Conservation (phyloP, 805 yeast species). For the Lipomyces sp. region DNA sequence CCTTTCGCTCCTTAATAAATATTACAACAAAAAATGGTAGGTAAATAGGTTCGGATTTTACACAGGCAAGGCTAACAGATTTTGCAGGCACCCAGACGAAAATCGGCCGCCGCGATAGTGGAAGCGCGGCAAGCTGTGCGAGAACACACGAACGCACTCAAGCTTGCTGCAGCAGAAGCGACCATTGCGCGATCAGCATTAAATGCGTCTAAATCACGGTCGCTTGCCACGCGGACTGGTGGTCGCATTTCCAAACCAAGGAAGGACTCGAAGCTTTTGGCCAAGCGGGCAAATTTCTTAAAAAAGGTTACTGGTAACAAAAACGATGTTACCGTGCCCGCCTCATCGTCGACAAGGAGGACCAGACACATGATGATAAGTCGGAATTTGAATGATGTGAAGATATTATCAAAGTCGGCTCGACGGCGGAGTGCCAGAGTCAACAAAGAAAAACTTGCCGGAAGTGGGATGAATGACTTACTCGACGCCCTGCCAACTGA, state of each 20-base stretch:
- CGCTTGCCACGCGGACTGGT: slow-evolving; percentile 12
- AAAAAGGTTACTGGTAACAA: slow-evolving; percentile 3
- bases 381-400: not conserved
- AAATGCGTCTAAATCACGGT: slow-evolving; percentile 10
- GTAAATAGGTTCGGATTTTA: too few relatives aligned
- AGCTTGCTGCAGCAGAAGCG: slow-evolving; percentile 29
- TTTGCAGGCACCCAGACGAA: slow-evolving; percentile 32
- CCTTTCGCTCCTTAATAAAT: not conserved
- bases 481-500: slow-evolving; percentile 27
- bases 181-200: slow-evolving; percentile 18
- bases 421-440: slow-evolving; percentile 18
- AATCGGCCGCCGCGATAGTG: slow-evolving; percentile 26
- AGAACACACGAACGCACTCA: slow-evolving; percentile 30
- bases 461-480: slow-evolving; percentile 22
- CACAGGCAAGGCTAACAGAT: not conserved
- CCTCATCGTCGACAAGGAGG: not conserved
- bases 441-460: slow-evolving; percentile 27
- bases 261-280: slow-evolving; percentile 11
- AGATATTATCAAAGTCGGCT: slow-evolving; percentile 28
- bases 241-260: slow-evolving; percentile 1
- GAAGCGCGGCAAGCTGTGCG: slow-evolving; percentile 34
- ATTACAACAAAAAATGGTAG: not conserved
- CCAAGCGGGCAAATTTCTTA: slow-evolving; percentile 1
- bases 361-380: not conserved
- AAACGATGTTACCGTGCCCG: not conserved